Conservation (phyloP, 495 filamentous ascomycete species). For the Penicillium psychrofluorescens region DNA sequence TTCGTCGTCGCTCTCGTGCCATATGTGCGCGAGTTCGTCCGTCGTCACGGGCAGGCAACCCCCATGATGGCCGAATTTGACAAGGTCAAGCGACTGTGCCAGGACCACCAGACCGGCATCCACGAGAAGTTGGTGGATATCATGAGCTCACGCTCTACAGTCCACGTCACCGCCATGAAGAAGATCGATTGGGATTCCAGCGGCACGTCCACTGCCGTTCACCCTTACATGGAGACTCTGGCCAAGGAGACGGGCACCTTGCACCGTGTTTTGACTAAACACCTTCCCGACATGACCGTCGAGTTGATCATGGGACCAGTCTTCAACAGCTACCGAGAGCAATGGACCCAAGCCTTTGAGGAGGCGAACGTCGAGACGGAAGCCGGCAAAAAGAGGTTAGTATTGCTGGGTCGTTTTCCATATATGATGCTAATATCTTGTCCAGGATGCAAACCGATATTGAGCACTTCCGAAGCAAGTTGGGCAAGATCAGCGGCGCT, state of each 20-base stretch:
- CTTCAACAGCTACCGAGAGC: constrained; percentile 77
- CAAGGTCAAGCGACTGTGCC: constrained; percentile 78
- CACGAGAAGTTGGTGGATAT: constrained; percentile 96
- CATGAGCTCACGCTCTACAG: constrained; percentile 71
- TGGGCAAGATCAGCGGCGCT: constrained; percentile 76
- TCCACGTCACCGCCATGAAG: constrained; percentile 69
- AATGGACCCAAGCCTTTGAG: constrained; percentile 68
- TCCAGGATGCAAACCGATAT: constrained; percentile 74
- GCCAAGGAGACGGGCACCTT: constrained; percentile 83
- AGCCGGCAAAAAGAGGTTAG: constrained; percentile 65
- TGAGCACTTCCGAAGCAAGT: constrained; percentile 62
- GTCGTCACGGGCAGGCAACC: constrained; percentile 62
- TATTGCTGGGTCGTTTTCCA: neutral
- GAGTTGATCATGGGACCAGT: constrained; percentile 85
- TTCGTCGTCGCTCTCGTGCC: constrained; percentile 85
- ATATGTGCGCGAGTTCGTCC: constrained; percentile 83
- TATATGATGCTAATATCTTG: constrained; percentile 6
- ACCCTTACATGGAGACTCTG: constrained; percentile 84
- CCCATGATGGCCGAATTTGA: constrained; percentile 83
- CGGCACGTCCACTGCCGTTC: constrained; percentile 32
- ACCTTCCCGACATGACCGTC: constrained; percentile 72
- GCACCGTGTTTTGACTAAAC: constrained; percentile 79
- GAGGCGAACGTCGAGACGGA: constrained; percentile 60
- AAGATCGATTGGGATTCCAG: constrained; percentile 66
- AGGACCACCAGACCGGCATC: constrained; percentile 90